Percentiles rank a stretch among this genome's conserved stretches.
phyloP scores from a whole-genome alignment of 192 early-diverging fungal genomes.

The Coemansia sp. region DNA sequence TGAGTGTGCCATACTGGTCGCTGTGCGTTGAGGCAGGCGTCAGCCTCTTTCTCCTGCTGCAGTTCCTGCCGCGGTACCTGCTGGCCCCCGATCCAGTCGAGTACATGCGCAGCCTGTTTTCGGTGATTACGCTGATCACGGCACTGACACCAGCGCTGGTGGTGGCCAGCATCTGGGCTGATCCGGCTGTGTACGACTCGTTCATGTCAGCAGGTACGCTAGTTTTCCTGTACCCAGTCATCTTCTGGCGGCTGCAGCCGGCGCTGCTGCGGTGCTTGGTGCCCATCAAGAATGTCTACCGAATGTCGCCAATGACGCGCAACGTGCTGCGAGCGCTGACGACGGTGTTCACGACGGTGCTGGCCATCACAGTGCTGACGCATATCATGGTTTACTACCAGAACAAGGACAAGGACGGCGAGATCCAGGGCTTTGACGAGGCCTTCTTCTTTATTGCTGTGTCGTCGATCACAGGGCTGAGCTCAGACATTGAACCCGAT shows the following conservation, averaged over 20 bases:
- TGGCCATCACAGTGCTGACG: conserved; percentile 69
- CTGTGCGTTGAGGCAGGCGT: conserved; percentile 48
- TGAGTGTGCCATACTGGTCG: conserved; percentile 52
- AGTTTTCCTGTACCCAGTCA: conserved; percentile 60
- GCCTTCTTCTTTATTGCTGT: conserved; percentile 60
- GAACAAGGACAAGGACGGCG: conserved; percentile 44
- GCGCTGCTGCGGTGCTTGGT: conserved; percentile 56
- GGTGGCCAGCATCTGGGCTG: conserved; percentile 33
- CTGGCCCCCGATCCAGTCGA: conserved; percentile 56
- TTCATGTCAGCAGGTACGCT: conserved; percentile 61
- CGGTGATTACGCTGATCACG: conserved; percentile 58
- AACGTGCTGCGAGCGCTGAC: conserved; percentile 60
- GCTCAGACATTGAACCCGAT: conserved; percentile 64
- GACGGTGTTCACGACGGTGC: conserved; percentile 65
- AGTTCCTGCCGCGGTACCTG: conserved; percentile 61
- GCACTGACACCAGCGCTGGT: conserved; percentile 56
- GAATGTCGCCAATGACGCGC: conserved; percentile 58
- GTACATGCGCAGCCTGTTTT: conserved; percentile 51
- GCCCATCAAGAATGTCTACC: conserved; percentile 64
- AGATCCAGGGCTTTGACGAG: conserved; percentile 57
- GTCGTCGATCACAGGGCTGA: conserved; percentile 62
- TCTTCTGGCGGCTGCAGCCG: conserved; percentile 68
- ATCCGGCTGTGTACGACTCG: conserved; percentile 41
- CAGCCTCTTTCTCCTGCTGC: conserved; percentile 52
- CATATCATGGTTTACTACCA: conserved; percentile 65